A percentile compares a stretch with the other conserved stretches of the same genome.
phyloP scores from a whole-genome alignment of 2,329 filamentous ascomycete genomes.

The Ceratocystiopsis sp. region DNA sequence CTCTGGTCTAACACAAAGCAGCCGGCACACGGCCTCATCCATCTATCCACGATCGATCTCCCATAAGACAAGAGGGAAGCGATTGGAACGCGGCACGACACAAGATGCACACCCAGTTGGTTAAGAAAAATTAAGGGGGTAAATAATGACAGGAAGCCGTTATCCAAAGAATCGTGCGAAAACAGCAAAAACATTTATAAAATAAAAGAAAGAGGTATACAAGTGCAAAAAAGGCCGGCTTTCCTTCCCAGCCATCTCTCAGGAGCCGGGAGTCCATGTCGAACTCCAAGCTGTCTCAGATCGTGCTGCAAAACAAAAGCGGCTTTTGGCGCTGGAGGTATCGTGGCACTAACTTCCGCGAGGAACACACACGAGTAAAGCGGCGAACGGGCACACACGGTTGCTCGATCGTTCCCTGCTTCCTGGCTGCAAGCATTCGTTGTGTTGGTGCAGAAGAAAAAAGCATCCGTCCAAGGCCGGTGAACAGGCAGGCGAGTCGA shows the following conservation, averaged over 20 bases:
- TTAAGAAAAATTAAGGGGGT: not conserved
- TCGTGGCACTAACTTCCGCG: too few relatives aligned
- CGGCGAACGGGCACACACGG: too few relatives aligned
- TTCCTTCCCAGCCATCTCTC: constrained; percentile 1
- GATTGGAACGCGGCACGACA: not conserved
- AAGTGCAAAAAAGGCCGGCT: constrained; percentile 5
- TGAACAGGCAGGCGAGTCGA: too few relatives aligned
- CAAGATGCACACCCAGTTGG: not conserved
- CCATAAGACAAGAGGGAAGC: constrained; percentile 3
- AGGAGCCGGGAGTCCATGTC: not conserved
- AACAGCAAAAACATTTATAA: constrained; percentile 9
- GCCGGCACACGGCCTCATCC: constrained; percentile 48
- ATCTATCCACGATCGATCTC: constrained; percentile 36
- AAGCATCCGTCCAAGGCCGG: too few relatives aligned
- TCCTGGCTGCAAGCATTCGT: too few relatives aligned
- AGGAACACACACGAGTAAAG: too few relatives aligned
- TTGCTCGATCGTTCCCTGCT: too few relatives aligned
- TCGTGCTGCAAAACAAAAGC: too few relatives aligned
- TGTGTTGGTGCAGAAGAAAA: too few relatives aligned
- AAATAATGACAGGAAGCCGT: constrained; percentile 4
- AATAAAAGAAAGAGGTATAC: constrained; percentile 4
- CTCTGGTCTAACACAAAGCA: constrained; percentile 14
- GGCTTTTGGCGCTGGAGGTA: too few relatives aligned
- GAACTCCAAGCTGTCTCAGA: too few relatives aligned
- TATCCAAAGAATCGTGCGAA: constrained; percentile 8